Evolutionary conservation across 1,284 basidiomycete species (phyloP).

Genomic region (Phlebopus sp.): DNA sequence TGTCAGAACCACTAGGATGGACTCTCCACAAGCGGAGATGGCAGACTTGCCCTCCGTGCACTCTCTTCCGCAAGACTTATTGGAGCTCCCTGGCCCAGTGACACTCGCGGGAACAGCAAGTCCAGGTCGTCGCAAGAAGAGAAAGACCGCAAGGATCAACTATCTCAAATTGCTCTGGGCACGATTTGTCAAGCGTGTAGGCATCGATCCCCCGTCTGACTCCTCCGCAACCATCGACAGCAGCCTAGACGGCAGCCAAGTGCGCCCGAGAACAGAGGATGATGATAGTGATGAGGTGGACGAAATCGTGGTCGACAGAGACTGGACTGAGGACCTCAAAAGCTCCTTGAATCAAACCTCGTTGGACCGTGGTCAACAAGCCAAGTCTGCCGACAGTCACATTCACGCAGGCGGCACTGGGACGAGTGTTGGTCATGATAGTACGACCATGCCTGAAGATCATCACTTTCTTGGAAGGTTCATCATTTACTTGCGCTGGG

Average conservation of each 20-base stretch:
- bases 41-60: neutral
- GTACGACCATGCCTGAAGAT: conserved; percentile 27
- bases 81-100: conserved; percentile 25
- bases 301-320: conserved; percentile 69
- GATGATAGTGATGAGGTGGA: conserved; percentile 46
- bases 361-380: conserved; percentile 45
- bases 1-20: neutral
- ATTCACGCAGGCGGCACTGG: conserved; percentile 26
- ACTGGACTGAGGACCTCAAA: conserved; percentile 58
- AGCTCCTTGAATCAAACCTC: conserved; percentile 49
- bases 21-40: conserved; percentile 11
- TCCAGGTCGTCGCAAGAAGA: conserved; percentile 18
- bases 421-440: conserved; percentile 36
- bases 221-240: conserved; percentile 41
- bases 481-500: conserved; percentile 38
- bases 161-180: conserved; percentile 42
- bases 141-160: conserved; percentile 37
- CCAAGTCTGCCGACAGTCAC: conserved; percentile 42
- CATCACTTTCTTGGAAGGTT: conserved; percentile 28
- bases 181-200: conserved; percentile 42
- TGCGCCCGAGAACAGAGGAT: conserved; percentile 23
- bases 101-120: conserved; percentile 9
- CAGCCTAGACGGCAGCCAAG: conserved; percentile 38
- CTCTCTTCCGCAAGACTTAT: conserved; percentile 8
- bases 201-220: conserved; percentile 42